Evolutionary conservation across 1,139 yeast species (phyloP), one percentile per base, ranked within the genome.

Genomic region (Geotrichum histeridarum): DNA sequence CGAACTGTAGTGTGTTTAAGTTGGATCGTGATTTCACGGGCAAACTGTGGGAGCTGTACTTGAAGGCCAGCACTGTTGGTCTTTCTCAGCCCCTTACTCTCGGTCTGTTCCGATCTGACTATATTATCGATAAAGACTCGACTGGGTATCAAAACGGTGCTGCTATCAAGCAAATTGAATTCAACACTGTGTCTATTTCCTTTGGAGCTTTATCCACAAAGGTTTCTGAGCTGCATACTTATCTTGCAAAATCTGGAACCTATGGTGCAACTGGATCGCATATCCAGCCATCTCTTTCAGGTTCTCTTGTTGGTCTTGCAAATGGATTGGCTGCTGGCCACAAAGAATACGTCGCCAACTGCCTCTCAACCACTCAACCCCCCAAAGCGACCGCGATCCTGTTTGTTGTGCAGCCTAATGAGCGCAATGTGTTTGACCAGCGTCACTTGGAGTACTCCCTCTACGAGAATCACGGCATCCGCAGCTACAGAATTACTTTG

Each of bases 111-210:
- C 79, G 99, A 68, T 86, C 95, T 0, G 99, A 93, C 66, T 93
- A 91, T 64, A 83, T 93, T 83, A 76, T 88, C 43, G 60, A 62
- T 11, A 57, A 61, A 37, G 57, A 60, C 30, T 57, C 55, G 8
- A 48, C 43, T 32, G 54, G 54, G 14, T 51, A 44, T 37, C 48
- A 51, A 31, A 57, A 58, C 44, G 57, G 60, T 15, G 58, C 56
- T 44, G 66, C 64, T 17, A 84, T 93, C 65, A 91, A 91, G 67
- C 99, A 94, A 70, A 91, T 93, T 53, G 99, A 93, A 68, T 93
- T 91, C 73, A 93, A 93, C 70, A 90, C 99, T 0, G 91, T 93
- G 2, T 86, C 96, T 64, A 96, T 93, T 1, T 90, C 98, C 0
- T 93, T 93, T 74, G 97, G 95, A 22, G 97, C 95, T 0, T 76